These are phyloP conservation scores for Henckelia pumila DNA, from an alignment of 257 asterid species.

Conservation along the genomic window DNA sequence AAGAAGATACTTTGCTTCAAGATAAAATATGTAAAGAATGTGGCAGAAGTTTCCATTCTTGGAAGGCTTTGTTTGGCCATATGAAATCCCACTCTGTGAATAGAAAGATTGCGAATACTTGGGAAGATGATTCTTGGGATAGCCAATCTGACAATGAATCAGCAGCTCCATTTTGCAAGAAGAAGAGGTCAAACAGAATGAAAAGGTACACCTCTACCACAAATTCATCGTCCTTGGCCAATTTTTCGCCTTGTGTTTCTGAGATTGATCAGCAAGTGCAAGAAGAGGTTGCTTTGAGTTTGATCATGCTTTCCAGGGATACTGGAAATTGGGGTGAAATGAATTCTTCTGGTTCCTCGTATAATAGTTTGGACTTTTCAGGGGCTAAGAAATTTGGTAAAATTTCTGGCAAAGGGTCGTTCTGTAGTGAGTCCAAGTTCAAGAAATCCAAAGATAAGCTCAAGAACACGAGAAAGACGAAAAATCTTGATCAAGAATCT, in stretches of 20 bases:
- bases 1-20: conserved; percentile 34
- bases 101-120: conserved; percentile 20
- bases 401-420: conserved; percentile 10
- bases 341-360: conserved; percentile 41
- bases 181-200: conserved; percentile 60
- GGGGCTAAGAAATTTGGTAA: conserved; percentile 19
- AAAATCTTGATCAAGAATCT: conserved; percentile 20
- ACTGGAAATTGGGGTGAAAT: conserved; percentile 20
- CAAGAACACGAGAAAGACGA: conserved; percentile 4
- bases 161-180: conserved; percentile 31
- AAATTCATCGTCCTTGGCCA: conserved; percentile 40
- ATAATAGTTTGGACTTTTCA: conserved; percentile 29
- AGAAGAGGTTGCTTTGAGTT: conserved; percentile 56
- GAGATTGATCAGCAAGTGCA: conserved; percentile 60
- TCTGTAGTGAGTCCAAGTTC: conserved; percentile 17
- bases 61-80: conserved; percentile 89
- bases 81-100: conserved; percentile 79
- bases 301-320: conserved; percentile 67
- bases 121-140: conserved; percentile 54
- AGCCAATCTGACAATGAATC: conserved; percentile 54
- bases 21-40: conserved; percentile 65
- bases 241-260: conserved; percentile 35
- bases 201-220: conserved; percentile 55
- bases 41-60: conserved; percentile 68
- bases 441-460: conserved; percentile 21